Percentiles rank a stretch among this genome's conserved stretches.
These are phyloP conservation scores for Coemansia sp. DNA, from an alignment of 192 early-diverging fungal genomes.

Conservation along the genomic window DNA sequence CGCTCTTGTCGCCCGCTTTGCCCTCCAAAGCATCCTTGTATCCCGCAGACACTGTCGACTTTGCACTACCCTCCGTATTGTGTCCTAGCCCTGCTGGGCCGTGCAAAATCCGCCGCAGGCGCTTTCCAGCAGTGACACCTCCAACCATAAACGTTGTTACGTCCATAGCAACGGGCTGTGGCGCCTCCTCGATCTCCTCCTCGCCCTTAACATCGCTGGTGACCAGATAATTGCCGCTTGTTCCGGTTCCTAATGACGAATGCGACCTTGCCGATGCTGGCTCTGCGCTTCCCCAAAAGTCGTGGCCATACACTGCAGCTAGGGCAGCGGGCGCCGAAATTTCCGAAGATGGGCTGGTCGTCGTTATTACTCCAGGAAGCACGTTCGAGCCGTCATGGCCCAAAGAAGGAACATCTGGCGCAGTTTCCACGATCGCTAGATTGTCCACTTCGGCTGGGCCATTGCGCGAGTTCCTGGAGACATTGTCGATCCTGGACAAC, in stretches of 20 bases:
- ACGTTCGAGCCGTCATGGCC: not conserved
- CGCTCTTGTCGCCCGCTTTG: not conserved
- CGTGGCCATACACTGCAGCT: slow-evolving; percentile 14
- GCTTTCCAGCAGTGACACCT: slow-evolving; percentile 44
- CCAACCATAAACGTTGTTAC: slow-evolving; percentile 55
- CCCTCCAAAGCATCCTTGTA: not conserved
- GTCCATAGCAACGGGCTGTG: slow-evolving; percentile 52
- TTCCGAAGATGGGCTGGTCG: slow-evolving; percentile 21
- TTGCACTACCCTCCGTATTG: not conserved
- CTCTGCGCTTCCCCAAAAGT: slow-evolving; percentile 31
- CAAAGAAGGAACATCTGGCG: not conserved
- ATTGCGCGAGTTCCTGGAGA: not conserved
- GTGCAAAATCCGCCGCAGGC: slow-evolving; percentile 27
- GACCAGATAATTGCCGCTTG: slow-evolving; percentile 17
- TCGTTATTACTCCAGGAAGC: not conserved
- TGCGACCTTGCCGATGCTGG: slow-evolving; percentile 44
- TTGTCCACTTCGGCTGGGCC: not conserved
- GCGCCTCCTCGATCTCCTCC: slow-evolving; percentile 56
- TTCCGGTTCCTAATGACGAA: slow-evolving; percentile 48
- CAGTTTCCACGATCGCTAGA: not conserved
- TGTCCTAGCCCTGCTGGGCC: slow-evolving; percentile 11
- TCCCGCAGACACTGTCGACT: not conserved
- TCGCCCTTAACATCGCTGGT: slow-evolving; percentile 25
- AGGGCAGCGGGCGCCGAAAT: not conserved
- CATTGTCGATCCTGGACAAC: slow-evolving; percentile 2